These are phyloP conservation scores for Globisporangium acanthophoron DNA, from an alignment of 352 stramenopile species.

Conservation along the genomic window DNA sequence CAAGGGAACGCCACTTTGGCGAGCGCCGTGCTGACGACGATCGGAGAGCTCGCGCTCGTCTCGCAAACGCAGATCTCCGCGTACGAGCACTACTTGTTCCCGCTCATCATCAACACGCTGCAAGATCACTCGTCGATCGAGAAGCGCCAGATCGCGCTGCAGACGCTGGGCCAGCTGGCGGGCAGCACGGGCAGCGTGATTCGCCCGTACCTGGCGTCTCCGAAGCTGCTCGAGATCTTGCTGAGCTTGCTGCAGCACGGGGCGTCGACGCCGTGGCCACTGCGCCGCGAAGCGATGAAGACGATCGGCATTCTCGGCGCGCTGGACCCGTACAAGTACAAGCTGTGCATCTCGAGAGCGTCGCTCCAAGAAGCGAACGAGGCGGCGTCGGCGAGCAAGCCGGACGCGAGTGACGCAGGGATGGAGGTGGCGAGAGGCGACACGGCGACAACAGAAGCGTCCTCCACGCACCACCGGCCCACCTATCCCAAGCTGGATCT, in stretches of 20 bases:
- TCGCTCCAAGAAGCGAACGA: slow-evolving; percentile 71
- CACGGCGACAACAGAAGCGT: not conserved
- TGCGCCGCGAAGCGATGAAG: slow-evolving; percentile 95
- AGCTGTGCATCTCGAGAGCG: slow-evolving; percentile 63
- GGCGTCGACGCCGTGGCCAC: slow-evolving; percentile 84
- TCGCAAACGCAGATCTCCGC: slow-evolving; percentile 87
- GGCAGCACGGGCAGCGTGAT: slow-evolving; percentile 93
- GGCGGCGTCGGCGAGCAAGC: slow-evolving; percentile 22
- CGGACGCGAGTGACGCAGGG: slow-evolving; percentile 10
- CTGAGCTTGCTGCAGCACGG: slow-evolving; percentile 92
- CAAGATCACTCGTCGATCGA: slow-evolving; percentile 94
- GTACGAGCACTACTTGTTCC: slow-evolving; percentile 94
- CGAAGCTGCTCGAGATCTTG: slow-evolving; percentile 93
- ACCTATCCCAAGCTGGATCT: slow-evolving; percentile 44
- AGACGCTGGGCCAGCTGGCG: slow-evolving; percentile 93
- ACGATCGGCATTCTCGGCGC: slow-evolving; percentile 95
- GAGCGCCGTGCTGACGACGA: slow-evolving; percentile 64
- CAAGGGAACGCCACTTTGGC: slow-evolving; percentile 76
- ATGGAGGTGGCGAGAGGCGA: slow-evolving; percentile 3
- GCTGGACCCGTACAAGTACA: slow-evolving; percentile 96
- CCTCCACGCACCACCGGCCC: slow-evolving; percentile 20
- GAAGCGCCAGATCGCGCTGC: slow-evolving; percentile 95
- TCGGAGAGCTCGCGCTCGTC: slow-evolving; percentile 92
- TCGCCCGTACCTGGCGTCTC: slow-evolving; percentile 94
- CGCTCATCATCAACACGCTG: slow-evolving; percentile 94